These are phyloP conservation scores for Colletotrichum sp. DNA, from an alignment of 2,329 filamentous ascomycete species.

Conservation along the genomic window DNA sequence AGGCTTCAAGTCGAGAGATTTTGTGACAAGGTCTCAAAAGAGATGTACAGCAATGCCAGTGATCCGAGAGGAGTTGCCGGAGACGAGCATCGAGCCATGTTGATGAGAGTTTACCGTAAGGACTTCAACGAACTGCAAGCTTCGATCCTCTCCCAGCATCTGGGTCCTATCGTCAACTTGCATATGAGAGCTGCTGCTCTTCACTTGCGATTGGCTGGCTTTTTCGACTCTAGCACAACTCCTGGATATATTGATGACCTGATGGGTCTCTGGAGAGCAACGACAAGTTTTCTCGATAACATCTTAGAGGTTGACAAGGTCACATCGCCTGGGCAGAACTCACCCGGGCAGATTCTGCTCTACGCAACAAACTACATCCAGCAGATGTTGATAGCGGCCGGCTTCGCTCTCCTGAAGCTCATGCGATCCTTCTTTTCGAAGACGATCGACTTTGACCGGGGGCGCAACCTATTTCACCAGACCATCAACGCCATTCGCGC, in stretches of 20 bases:
- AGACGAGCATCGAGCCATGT: constrained; percentile 69
- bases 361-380: constrained; percentile 79
- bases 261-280: constrained; percentile 76
- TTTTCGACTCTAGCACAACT: constrained; percentile 79
- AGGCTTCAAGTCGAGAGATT: constrained; percentile 76
- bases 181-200: constrained; percentile 76
- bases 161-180: constrained; percentile 65
- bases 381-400: constrained; percentile 84
- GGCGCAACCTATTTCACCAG: constrained; percentile 71
- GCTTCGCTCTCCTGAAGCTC: constrained; percentile 78
- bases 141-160: constrained; percentile 60
- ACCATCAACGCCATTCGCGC: constrained; percentile 74
- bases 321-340: constrained; percentile 49
- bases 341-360: constrained; percentile 61
- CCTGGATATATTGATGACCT: constrained; percentile 76
- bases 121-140: constrained; percentile 69
- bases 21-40: constrained; percentile 78
- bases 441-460: constrained; percentile 72
- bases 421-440: constrained; percentile 78
- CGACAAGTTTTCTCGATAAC: constrained; percentile 72
- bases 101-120: constrained; percentile 70
- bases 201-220: constrained; percentile 78
- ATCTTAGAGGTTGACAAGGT: constrained; percentile 60
- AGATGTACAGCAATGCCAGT: constrained; percentile 79
- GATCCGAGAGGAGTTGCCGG: constrained; percentile 73